These are phyloP conservation scores for Exophiala xenobiotica DNA, from an alignment of 2,329 filamentous ascomycete species.

Conservation along the genomic window DNA sequence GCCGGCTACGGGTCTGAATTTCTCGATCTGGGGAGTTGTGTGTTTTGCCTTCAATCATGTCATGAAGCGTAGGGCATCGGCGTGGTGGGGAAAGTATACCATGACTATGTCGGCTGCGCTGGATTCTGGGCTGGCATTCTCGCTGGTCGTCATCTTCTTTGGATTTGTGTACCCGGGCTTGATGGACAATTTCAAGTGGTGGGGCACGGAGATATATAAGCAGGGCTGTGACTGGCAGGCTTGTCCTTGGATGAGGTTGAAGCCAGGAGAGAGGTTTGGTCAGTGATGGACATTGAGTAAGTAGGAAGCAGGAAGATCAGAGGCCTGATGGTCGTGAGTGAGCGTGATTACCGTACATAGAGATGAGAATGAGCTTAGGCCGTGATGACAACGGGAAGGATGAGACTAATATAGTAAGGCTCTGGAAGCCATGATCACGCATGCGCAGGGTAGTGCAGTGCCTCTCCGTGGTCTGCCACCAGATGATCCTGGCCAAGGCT, in stretches of 20 bases:
- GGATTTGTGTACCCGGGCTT: constrained; percentile 78
- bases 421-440: too few relatives aligned
- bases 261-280: constrained; percentile 61
- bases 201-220: constrained; percentile 85
- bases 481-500: too few relatives aligned
- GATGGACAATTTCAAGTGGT: constrained; percentile 75
- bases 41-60: constrained; percentile 79
- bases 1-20: constrained; percentile 80
- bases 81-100: constrained; percentile 89
- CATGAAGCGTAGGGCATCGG: constrained; percentile 65
- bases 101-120: constrained; percentile 84
- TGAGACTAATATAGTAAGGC: too few relatives aligned
- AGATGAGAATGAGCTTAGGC: too few relatives aligned
- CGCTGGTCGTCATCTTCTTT: constrained; percentile 81
- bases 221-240: constrained; percentile 82
- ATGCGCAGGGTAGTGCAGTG: too few relatives aligned
- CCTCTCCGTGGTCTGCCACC: too few relatives aligned
- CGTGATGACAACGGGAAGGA: too few relatives aligned
- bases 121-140: constrained; percentile 78
- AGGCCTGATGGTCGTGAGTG: neutral
- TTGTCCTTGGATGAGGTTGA: constrained; percentile 67
- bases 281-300: neutral
- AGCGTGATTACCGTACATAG: too few relatives aligned
- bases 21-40: constrained; percentile 80
- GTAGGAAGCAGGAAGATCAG: neutral